These are phyloP conservation scores for Ceratobasidium theobromae DNA, from an alignment of 1,284 basidiomycete species.

Conservation along the genomic window DNA sequence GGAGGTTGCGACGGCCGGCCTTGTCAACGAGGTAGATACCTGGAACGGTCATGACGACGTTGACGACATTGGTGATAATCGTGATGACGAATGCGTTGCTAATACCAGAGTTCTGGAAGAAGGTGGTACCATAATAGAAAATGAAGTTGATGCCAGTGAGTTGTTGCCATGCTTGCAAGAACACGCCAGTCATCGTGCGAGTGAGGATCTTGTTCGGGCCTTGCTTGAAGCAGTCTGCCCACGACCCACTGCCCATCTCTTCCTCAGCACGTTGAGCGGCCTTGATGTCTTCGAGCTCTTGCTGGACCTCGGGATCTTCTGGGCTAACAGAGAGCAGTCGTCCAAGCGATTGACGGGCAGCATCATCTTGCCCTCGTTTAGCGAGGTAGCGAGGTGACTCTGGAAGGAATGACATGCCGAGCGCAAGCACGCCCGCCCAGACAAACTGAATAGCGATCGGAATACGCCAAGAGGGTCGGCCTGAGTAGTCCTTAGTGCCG, in stretches of 20 bases:
- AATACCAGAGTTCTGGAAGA: conserved; percentile 74
- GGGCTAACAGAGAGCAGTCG: conserved; percentile 59
- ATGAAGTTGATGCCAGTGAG: conserved; percentile 87
- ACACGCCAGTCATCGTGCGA: conserved; percentile 76
- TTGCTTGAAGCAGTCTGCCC: conserved; percentile 62
- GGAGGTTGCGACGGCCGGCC: conserved; percentile 72
- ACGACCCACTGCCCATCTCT: conserved; percentile 31
- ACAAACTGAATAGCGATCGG: conserved; percentile 76
- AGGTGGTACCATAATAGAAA: conserved; percentile 73
- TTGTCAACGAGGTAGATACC: conserved; percentile 71
- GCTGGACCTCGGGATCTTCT: conserved; percentile 56
- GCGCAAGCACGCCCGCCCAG: conserved; percentile 60
- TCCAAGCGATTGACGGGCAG: conserved; percentile 61
- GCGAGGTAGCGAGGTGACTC: conserved; percentile 87
- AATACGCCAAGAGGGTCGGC: conserved; percentile 72
- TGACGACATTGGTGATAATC: conserved; percentile 69
- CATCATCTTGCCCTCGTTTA: conserved; percentile 63
- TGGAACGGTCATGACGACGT: conserved; percentile 68
- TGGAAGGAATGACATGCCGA: conserved; percentile 66
- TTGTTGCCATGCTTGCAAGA: conserved; percentile 73
- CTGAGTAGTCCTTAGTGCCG: conserved; percentile 61
- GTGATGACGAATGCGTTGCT: conserved; percentile 66
- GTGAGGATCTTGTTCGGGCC: conserved; percentile 63
- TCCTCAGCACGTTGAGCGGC: conserved; percentile 66
- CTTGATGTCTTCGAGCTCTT: conserved; percentile 70